Evolutionary conservation across 192 early-diverging fungal species (phyloP), one percentile per base, ranked within the genome.

Genomic region (Coemansia sp.): DNA sequence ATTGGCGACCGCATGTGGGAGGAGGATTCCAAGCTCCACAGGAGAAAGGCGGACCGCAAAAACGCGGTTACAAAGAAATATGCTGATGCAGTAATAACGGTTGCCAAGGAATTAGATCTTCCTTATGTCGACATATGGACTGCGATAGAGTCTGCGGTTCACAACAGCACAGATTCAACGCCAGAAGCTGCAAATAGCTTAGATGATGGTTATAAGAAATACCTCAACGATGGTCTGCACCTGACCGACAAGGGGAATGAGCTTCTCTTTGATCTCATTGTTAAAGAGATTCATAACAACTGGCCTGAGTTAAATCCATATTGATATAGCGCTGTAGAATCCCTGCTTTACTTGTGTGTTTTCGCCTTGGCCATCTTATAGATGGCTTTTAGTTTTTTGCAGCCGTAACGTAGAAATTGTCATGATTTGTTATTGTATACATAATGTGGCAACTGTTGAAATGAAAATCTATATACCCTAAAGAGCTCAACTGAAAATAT

Each of bases 171-270:
- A 32, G 66, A 59, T 3, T 6, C 63, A 6, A 69, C 64, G 53
- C 72, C 31, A 9, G 3, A 27, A 46, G 42, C 20, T 30, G 24
- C 24, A 3, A 14, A 20, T 19, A 63, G 51, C 29, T 63, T 54
- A 20, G 67, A 36, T 51, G 69, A 68, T 20, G 69, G 75, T 20
- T 76, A 76, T n/a, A 65, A 76, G 9, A 29, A 54, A 46, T 77
- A 68, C 31, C 63, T 88, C 5, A 46, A 22, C 6, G 88, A 90
- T 67, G 88, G 88, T 0, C 54, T 90, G 17, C 86, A 87, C 59
- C 64, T 90, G 19, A 82, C 64, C 33, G 36, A 71, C 20, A 68
- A 73, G 24, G 88, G 87, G 23, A 86, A 87, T 46, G 46, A 85
- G 72, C 61, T 77, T 11, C 60, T 77, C 6, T 64, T 55, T 60